Percentiles rank a stretch among this genome's conserved stretches.
Conservation (phyloP, 2,329 filamentous ascomycete species). For the Paecilomyces dactylethromorphus region DNA sequence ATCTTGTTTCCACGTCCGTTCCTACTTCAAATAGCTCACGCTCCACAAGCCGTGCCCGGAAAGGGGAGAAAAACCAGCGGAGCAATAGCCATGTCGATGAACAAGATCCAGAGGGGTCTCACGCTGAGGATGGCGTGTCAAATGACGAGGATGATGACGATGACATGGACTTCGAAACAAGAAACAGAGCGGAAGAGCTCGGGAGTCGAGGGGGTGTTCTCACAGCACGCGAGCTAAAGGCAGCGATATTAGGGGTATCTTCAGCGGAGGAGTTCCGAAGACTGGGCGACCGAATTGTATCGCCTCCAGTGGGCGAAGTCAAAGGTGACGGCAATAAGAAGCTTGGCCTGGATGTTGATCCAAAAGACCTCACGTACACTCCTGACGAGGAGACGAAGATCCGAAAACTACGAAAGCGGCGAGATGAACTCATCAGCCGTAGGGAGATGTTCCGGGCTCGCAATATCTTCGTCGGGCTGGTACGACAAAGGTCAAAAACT, state of each 20-base stretch:
- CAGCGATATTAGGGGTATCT: slow-evolving; percentile 27
- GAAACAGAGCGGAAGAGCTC: slow-evolving; percentile 21
- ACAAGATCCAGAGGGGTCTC: slow-evolving; percentile 17
- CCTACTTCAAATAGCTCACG: slow-evolving; percentile 9
- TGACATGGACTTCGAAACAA: slow-evolving; percentile 13
- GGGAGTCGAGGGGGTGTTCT: slow-evolving; percentile 38
- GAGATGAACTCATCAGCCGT: slow-evolving; percentile 27
- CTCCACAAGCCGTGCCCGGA: slow-evolving; percentile 1
- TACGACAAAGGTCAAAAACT: slow-evolving; percentile 35
- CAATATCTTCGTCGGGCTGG: slow-evolving; percentile 34
- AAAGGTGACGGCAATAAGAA: slow-evolving; percentile 14
- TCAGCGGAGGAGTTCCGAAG: slow-evolving; percentile 36
- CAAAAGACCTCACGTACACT: slow-evolving; percentile 27
- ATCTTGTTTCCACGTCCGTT: slow-evolving; percentile 9
- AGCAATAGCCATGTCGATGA: slow-evolving; percentile 17
- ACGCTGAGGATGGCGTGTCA: slow-evolving; percentile 16
- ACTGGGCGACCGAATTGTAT: slow-evolving; percentile 32
- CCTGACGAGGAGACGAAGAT: slow-evolving; percentile 31
- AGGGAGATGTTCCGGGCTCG: slow-evolving; percentile 36
- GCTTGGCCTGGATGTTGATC: slow-evolving; percentile 22
- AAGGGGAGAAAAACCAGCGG: slow-evolving; percentile 11
- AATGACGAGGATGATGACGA: slow-evolving; percentile 21
- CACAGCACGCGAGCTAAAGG: slow-evolving; percentile 35
- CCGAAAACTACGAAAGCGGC: slow-evolving; percentile 27
- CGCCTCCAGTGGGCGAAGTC: slow-evolving; percentile 16